Base-by-base conservation (phyloP, 2,329 filamentous ascomycete genomes). In the Teratosphaeria epicoccoides region DNA sequence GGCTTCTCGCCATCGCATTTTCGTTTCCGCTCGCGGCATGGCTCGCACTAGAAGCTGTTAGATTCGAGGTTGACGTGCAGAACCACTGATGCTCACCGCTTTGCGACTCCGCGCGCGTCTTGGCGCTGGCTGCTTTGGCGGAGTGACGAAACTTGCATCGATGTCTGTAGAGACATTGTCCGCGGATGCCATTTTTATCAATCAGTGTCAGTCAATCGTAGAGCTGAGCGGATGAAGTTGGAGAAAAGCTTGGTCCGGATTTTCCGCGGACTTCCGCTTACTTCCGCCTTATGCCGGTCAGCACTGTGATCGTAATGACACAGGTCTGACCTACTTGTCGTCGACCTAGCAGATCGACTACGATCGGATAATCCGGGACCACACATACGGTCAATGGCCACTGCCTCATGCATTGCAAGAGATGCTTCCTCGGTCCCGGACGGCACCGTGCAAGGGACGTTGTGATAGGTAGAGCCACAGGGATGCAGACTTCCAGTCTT, bases 1-100 rank as follows among this genome's bases (percentile, higher is more conserved):
- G 76, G 76, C 22, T 71, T 66, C 2, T 63, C 65, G 11, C 76
- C 76, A 49, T 78, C 73, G 53, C 77, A 79, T 64, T 76, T 77
- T 43, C 76, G 70, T 61, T 79, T 79, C 47, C 76, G 73, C 9
- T 76, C 70, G 43, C 76, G 71, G 48, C 76, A 79, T 14, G 73
- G 71, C 47, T 71, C 63, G 56, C 57, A 40, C 33, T 40, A 20
- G 33, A 7, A 17, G n/a, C n/a, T 3, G 10, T 40, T 9, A 40
- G 33, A 14, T 6, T 17, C 20, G 33, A 40, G 5, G 9, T 20
- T 6, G 6, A 20, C 5, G 9, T 20, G 33, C n/a, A 17, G 5
- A 6, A 5, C 6, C 5, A 40, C 5, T 17, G 6, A 17, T 17
- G 4, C 6, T 40, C 14, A 40, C 33, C 6, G 33, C 33, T 17